Conservation (phyloP, 139 green algal species). For the Chlamydomonas eustigma region DNA sequence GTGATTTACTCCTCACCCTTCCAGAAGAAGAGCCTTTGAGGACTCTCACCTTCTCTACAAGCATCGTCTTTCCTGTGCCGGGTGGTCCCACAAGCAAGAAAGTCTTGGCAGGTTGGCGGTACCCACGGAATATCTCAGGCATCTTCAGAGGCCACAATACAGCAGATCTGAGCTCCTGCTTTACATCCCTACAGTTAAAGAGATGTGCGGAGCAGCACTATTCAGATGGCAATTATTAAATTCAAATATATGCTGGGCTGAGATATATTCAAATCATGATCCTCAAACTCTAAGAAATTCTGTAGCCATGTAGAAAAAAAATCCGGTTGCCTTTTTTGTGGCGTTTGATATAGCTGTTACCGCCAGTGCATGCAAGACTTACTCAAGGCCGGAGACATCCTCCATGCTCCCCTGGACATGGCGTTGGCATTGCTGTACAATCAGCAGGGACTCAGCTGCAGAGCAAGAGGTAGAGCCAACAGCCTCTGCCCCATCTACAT, state of each 20-base stretch:
- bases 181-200: conserved; percentile 19
- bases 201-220: background rate
- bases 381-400: conserved; percentile 11
- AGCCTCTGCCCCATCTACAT: background rate
- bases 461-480: background rate
- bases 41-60: conserved; percentile 51
- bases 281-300: background rate
- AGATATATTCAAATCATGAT: background rate
- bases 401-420: background rate
- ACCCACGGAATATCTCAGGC: conserved; percentile 55
- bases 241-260: background rate
- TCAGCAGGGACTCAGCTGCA: conserved; percentile 4
- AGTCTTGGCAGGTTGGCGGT: conserved; percentile 43
- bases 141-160: conserved; percentile 48
- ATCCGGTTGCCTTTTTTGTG: background rate
- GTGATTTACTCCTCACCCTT: too few relatives aligned
- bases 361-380: too few relatives aligned
- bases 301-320: background rate
- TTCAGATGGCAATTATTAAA: background rate
- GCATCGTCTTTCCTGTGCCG: conserved; percentile 63
- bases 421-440: conserved; percentile 17
- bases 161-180: conserved; percentile 48
- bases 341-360: background rate
- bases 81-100: conserved; percentile 54
- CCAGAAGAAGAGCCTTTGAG: background rate